A percentile compares a stretch with the other conserved stretches of the same genome.
Evolutionary conservation across 148 eudicot genomes (phyloP).

Genomic region (Rheum nobile): DNA sequence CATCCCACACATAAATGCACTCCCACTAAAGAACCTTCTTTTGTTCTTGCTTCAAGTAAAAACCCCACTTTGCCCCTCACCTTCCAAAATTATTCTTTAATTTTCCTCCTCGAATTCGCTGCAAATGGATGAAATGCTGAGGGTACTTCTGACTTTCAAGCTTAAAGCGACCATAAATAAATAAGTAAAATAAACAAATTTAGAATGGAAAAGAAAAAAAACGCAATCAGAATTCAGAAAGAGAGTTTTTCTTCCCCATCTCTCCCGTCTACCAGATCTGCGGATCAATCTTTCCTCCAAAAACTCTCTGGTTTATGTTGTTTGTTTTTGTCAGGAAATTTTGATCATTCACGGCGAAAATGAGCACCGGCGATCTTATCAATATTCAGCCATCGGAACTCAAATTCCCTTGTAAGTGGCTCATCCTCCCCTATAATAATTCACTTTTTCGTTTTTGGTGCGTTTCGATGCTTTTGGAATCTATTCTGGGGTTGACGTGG

Average conservation of each 20-base stretch:
- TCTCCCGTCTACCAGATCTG: not conserved
- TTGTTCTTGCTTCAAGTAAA: not conserved
- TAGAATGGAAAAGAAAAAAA: not conserved
- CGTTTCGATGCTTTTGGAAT: not conserved
- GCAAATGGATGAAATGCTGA: not conserved
- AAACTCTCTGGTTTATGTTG: not conserved
- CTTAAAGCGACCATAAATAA: not conserved
- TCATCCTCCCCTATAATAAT: not conserved
- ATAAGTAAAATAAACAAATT: not conserved
- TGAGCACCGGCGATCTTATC: constrained; percentile 58
- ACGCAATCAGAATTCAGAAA: not conserved
- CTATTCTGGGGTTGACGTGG: not conserved
- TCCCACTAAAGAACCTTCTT: constrained; percentile 6
- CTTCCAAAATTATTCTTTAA: not conserved
- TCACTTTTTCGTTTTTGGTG: constrained; percentile 1
- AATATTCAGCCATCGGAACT: constrained; percentile 56
- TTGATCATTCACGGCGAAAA: constrained; percentile 8
- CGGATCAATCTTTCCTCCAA: not conserved
- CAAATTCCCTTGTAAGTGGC: constrained; percentile 50
- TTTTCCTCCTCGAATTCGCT: not conserved
- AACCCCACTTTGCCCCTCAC: constrained; percentile 1
- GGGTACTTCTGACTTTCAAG: not conserved
- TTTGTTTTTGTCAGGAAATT: not conserved
- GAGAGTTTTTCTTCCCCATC: not conserved
- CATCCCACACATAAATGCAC: not conserved